Base-by-base conservation (phyloP, 306 rosid species). In the Trichosanthes truncata region DNA sequence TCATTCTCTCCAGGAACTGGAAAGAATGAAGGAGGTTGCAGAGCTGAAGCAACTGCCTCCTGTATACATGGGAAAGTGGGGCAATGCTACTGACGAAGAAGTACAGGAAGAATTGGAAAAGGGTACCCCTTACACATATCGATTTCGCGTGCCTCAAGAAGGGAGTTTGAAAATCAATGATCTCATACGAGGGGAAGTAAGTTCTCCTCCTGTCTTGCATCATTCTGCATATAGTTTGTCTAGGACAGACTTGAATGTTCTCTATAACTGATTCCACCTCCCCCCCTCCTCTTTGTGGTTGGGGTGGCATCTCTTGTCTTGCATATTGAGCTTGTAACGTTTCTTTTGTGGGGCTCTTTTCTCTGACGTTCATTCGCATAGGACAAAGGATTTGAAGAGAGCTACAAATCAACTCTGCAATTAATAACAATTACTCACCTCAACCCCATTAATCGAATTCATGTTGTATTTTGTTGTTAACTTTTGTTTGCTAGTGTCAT, bases 21-120 rank as follows among this genome's bases (percentile, higher is more conserved):
- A 93, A 82, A 89, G 87, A 84, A 96, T 91, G 99, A 96, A 93
- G 93, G 96, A 93, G 85, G 84, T 86, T 76, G 96, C 97, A 49
- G 20, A 74, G 41, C 49, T 33, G 48, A 74, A 52, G 48, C 49
- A 96, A 48, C 83, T 96, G 69, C 98, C 99, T 82, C 98, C 98
- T 29, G 94, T 90, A 59, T 93, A 96, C 84, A 74, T 89, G 3
- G 99, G 99, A 51, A 95, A 90, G 86, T 95, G 97, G 97, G 93
- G 90, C 56, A 41, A 56, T 60, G 78, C 78, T 74, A 25, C 78
- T 49, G 60, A 49, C 29, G 78, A 26, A 49, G 61, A 74, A 74
- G 78, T 49, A 48, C 61, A 10, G 26, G 78, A 74, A 48, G 61
- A 74, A 74, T 29, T 74, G 45, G 78, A 74, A 74, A 74, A 48